phyloP scores from a whole-genome alignment of 73 alveolate genomes.

The Uronychia setigera region DNA sequence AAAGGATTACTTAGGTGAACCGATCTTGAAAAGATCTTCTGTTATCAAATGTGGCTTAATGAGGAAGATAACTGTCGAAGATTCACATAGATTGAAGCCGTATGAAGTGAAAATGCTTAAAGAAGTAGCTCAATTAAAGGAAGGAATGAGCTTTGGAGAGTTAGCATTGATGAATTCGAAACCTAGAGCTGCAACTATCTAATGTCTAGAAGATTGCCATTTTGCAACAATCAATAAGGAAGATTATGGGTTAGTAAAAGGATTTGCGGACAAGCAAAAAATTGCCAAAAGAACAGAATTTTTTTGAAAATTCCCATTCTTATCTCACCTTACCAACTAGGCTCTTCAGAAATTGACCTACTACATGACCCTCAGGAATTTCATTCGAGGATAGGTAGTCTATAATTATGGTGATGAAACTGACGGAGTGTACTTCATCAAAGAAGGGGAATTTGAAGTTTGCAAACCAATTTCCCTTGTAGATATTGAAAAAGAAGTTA shows the following conservation, averaged over 20 bases:
- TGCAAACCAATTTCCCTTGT: neutral
- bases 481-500: neutral
- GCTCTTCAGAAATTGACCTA: neutral
- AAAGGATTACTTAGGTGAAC: too few relatives aligned
- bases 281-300: neutral
- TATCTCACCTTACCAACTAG: neutral
- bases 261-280: neutral
- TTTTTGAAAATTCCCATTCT: neutral
- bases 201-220: constrained; percentile 60
- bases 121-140: constrained; percentile 2
- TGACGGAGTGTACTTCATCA: neutral
- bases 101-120: neutral
- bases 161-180: constrained; percentile 58
- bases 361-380: neutral
- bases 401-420: neutral
- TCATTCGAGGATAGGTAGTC: neutral
- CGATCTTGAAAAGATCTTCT: neutral
- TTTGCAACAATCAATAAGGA: constrained; percentile 62
- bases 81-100: neutral
- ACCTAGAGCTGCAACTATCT: constrained; percentile 71
- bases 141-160: constrained; percentile 75
- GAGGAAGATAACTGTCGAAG: neutral
- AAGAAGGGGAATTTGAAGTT: neutral
- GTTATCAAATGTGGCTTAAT: neutral
- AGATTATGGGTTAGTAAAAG: constrained; percentile 5